phyloP scores from a whole-genome alignment of 305 asterid genomes.

The Solanum hybrid region DNA sequence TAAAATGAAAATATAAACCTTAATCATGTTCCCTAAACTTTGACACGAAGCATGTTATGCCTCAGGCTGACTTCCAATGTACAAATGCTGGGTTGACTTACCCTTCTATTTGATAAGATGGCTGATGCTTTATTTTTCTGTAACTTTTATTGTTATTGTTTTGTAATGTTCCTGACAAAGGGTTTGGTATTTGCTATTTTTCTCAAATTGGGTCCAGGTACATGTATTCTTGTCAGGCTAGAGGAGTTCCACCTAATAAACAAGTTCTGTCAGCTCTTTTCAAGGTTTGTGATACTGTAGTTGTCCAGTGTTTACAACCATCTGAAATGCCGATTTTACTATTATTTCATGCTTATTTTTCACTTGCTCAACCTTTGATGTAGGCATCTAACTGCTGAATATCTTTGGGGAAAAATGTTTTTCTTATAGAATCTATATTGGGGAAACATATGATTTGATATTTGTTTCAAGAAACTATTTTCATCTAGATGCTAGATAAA shows the following conservation, averaged over 20 bases:
- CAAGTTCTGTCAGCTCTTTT: constrained; percentile 47
- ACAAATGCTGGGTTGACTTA: not conserved
- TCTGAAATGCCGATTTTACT: not conserved
- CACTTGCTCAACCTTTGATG: not conserved
- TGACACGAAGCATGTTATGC: not conserved
- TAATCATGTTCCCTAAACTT: not conserved
- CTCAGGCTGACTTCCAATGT: not conserved
- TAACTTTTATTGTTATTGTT: not conserved
- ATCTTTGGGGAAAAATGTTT: not conserved
- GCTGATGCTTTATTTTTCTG: not conserved
- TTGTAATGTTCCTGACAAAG: not conserved
- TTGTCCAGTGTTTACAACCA: not conserved
- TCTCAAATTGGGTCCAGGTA: constrained; percentile 42
- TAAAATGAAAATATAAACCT: not conserved
- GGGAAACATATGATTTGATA: not conserved
- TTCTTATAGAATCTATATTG: not conserved
- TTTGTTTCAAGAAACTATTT: not conserved
- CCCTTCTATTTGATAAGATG: not conserved
- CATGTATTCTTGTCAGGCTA: constrained; percentile 47
- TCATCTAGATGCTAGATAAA: not conserved
- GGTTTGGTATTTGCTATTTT: not conserved
- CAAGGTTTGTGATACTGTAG: constrained; percentile 42
- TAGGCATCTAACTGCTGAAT: not conserved
- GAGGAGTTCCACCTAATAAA: constrained; percentile 45
- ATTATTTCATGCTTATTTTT: not conserved